A percentile compares a stretch with the other conserved stretches of the same genome.
Conservation (phyloP, 2,329 filamentous ascomycete genomes). For the Pochonia chlamydosporia region DNA sequence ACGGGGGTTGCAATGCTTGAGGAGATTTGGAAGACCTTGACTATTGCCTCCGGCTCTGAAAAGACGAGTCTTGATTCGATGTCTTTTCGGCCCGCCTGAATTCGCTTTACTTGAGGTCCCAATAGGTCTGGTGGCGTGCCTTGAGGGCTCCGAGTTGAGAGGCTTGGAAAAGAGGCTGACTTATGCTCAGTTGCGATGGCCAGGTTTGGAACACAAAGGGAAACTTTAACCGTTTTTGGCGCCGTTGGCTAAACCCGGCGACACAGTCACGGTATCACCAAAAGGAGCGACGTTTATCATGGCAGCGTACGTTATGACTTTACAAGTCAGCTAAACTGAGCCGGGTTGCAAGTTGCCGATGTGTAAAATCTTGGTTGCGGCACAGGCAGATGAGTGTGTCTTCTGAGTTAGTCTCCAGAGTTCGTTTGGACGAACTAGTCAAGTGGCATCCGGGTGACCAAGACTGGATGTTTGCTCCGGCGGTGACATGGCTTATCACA, state of each 20-base stretch:
- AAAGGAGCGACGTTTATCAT: not conserved
- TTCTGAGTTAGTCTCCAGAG: not conserved
- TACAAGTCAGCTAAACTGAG: not conserved
- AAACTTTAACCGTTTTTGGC: not conserved
- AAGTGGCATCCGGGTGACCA: not conserved
- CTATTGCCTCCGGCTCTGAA: not conserved
- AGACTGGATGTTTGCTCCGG: not conserved
- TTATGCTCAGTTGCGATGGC: not conserved
- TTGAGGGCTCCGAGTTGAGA: too few species aligned
- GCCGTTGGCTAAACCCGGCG: not conserved
- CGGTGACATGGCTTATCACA: not conserved
- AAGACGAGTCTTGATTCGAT: not conserved
- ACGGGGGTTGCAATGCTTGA: not conserved
- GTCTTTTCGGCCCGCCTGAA: slow-evolving; percentile 1
- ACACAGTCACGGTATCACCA: not conserved
- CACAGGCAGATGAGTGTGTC: not conserved
- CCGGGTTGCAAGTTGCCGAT: not conserved
- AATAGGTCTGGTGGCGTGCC: too few species aligned
- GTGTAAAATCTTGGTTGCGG: not conserved
- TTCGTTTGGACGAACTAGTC: not conserved
- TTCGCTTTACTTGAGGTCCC: too few species aligned
- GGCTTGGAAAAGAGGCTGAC: not conserved
- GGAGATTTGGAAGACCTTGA: not conserved
- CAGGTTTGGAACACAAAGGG: not conserved
- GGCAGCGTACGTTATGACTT: not conserved